Evolutionary conservation across 371 early-diverging fungal genomes (phyloP), one percentile per base, ranked within the genome.

Genomic region (Circinella minor): DNA sequence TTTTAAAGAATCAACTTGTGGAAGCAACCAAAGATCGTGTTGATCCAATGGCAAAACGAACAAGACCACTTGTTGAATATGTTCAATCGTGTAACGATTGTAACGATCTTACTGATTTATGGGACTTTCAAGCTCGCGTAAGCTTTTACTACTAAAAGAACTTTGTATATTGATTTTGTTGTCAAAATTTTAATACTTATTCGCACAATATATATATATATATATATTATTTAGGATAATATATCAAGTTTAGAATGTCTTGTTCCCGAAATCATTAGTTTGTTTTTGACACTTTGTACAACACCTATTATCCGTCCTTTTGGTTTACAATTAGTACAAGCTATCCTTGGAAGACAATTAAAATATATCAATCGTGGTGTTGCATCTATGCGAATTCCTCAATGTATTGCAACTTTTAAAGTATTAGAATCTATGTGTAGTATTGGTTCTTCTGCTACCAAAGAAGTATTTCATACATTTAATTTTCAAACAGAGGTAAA

Each of bases 301-400:
- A 80, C 84, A n/a, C 84, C 84, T 17, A 70, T 84, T 43, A 77
- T 84, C 43, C 79, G 84, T 17, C 74, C 84, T 0, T 81, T 77
- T 65, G 84, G 84, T 38, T 49, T 80, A 4, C 75, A 80, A 39
- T 69, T 83, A 34, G 76, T 75, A 8, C 78, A 81, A 65, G 74
- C 78, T 4, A 71, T 75, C 9, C 43, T 62, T 38, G 72, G 74
- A 48, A 55, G 74, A 64, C 81, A 75, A 18, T 87, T 95, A 83
- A 96, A 95, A 76, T 95, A 92, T 76, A 85, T 98, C 34, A 96
- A 96, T 75, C 86, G 93, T 37, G 95, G 94, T 39, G 85, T 97
- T 83, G 93, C 91, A 3, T 82, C 86, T 10, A 92, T 95, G 65
- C 70, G 78, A 61, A 74, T 80, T 59, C 79, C 81, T 43, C 77